Conservation (phyloP, 2,329 filamentous ascomycete species). For the Hawksworthiomyces lignivorus region DNA sequence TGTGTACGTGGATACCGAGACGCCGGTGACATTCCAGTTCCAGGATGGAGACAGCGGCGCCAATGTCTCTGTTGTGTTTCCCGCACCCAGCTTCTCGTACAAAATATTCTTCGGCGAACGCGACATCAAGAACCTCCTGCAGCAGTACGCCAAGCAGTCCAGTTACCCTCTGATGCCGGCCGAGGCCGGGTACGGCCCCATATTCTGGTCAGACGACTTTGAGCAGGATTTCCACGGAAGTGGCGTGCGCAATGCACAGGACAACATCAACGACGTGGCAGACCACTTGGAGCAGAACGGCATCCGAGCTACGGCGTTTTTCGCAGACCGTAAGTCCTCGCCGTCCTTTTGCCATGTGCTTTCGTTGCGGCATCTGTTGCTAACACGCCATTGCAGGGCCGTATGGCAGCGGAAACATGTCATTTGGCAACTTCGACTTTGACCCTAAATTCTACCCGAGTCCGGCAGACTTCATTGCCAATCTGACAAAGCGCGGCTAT, state of each 20-base stretch:
- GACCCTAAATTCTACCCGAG: slow-evolving; percentile 25
- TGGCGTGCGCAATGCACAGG: slow-evolving; percentile 22
- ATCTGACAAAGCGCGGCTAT: slow-evolving; percentile 23
- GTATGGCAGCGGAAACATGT: slow-evolving; percentile 24
- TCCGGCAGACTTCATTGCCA: slow-evolving; percentile 23
- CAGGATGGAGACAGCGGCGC: slow-evolving; percentile 7
- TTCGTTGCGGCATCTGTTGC: neutral
- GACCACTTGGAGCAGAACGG: slow-evolving; percentile 23
- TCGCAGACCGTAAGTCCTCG: slow-evolving; percentile 22
- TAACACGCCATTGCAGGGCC: slow-evolving; percentile 14
- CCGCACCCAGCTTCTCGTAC: slow-evolving; percentile 21
- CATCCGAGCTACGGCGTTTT: slow-evolving; percentile 25
- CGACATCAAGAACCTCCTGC: slow-evolving; percentile 5
- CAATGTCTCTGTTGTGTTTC: slow-evolving; percentile 23
- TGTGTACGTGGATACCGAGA: slow-evolving; percentile 25
- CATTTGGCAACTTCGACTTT: slow-evolving; percentile 29
- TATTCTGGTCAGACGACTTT: slow-evolving; percentile 28
- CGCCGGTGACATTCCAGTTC: slow-evolving; percentile 25
- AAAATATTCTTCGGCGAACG: slow-evolving; percentile 20
- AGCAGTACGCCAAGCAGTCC: slow-evolving; percentile 20
- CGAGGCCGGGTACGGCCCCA: slow-evolving; percentile 25
- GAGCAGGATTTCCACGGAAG: slow-evolving; percentile 24
- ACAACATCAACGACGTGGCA: slow-evolving; percentile 26
- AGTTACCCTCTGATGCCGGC: slow-evolving; percentile 23
- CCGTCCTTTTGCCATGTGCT: no score